phyloP scores from a whole-genome alignment of 768 basidiomycete species.

The Hydnum rufescens region DNA sequence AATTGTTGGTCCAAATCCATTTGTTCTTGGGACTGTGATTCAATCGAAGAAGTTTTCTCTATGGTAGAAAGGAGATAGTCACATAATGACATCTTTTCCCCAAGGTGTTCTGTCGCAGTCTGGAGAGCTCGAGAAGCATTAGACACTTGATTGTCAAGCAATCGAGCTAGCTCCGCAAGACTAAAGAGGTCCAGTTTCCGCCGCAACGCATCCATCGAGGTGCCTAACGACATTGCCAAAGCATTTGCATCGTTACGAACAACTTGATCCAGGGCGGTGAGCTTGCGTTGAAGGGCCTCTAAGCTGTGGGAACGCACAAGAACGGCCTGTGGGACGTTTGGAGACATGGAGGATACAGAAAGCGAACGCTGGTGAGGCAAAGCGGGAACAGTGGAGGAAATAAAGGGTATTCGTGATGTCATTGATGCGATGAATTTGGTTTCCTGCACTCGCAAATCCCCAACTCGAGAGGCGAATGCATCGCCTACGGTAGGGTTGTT shows the following conservation, averaged over 20 bases:
- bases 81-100: too few species aligned
- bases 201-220: slow-evolving; percentile 30
- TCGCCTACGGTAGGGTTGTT: not conserved
- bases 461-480: not conserved
- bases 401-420: slow-evolving; percentile 30
- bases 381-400: too few species aligned
- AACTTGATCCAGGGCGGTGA: slow-evolving; percentile 36
- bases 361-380: too few species aligned
- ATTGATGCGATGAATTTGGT: slow-evolving; percentile 25
- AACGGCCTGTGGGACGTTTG: too few species aligned
- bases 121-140: slow-evolving; percentile 19
- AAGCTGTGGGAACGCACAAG: too few species aligned
- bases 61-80: slow-evolving; percentile 24
- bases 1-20: slow-evolving; percentile 19
- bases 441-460: not conserved
- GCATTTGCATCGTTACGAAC: slow-evolving; percentile 52
- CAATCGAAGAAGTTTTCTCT: slow-evolving; percentile 1
- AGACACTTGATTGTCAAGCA: slow-evolving; percentile 21
- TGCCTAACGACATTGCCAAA: slow-evolving; percentile 41
- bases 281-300: slow-evolving; percentile 30
- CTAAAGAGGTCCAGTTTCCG: slow-evolving; percentile 30
- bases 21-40: slow-evolving; percentile 9
- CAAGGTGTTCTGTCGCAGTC: slow-evolving; percentile 23
- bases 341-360: too few species aligned
- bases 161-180: slow-evolving; percentile 33